Evolutionary conservation across 1,139 yeast species (phyloP).

Genomic region (Diutina sp.): DNA sequence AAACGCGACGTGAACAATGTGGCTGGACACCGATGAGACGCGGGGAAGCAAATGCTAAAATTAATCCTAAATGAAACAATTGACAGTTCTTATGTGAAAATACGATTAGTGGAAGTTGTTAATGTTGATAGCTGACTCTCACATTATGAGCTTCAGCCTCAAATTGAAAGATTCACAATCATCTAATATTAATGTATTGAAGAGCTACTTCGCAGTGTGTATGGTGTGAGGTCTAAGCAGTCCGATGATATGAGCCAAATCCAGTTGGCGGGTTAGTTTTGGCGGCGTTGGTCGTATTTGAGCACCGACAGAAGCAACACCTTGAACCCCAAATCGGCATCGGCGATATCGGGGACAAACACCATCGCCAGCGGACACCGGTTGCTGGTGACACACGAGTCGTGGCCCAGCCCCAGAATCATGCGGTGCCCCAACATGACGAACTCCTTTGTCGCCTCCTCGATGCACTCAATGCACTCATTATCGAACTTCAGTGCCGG

Average conservation of each 20-base stretch:
- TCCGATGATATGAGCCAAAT: neutral
- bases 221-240: neutral
- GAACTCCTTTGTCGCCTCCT: conserved; percentile 34
- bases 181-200: too few relatives aligned
- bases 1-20: neutral
- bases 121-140: too few relatives aligned
- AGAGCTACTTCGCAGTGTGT: too few relatives aligned
- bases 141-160: neutral
- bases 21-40: too few relatives aligned
- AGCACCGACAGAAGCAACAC: conserved; percentile 48
- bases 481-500: conserved; percentile 39
- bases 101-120: too few relatives aligned
- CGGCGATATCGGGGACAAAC: conserved; percentile 56
- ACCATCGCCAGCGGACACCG: conserved; percentile 64
- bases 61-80: too few relatives aligned
- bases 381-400: conserved; percentile 44
- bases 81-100: too few relatives aligned
- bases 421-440: conserved; percentile 34
- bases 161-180: neutral
- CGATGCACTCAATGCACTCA: conserved; percentile 36
- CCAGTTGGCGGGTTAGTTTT: neutral
- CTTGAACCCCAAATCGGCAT: conserved; percentile 45
- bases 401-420: conserved; percentile 66
- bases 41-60: too few relatives aligned
- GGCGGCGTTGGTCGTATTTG: conserved; percentile 27